A percentile compares a stretch with the other conserved stretches of the same genome.
phyloP scores from a whole-genome alignment of 2,329 filamentous ascomycete genomes.

The Talaromyces sp. region DNA sequence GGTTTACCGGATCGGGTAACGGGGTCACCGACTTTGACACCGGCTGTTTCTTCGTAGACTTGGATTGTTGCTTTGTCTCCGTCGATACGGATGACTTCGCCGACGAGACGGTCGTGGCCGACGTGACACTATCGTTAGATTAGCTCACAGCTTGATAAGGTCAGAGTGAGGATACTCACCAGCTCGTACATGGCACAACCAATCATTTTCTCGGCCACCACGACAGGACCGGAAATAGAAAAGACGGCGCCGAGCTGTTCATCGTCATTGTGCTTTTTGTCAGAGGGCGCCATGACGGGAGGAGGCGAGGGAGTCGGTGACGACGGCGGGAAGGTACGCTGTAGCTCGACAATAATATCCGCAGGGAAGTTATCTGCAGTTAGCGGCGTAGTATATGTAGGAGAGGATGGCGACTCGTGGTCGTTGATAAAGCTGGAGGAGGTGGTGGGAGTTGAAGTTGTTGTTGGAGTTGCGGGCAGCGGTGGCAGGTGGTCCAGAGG shows the following conservation, averaged over 20 bases:
- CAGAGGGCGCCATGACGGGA: conserved; percentile 46
- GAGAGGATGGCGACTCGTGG: not conserved
- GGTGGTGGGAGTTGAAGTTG: conserved; percentile 13
- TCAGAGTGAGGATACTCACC: conserved; percentile 52
- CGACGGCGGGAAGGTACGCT: not conserved
- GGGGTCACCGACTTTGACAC: conserved; percentile 92
- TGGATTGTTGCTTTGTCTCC: conserved; percentile 95
- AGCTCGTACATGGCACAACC: conserved; percentile 99
- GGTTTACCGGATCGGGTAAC: conserved; percentile 90
- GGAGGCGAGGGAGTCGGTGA: conserved; percentile 9
- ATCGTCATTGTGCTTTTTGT: conserved; percentile 51
- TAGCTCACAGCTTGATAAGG: not conserved
- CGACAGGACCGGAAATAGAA: conserved; percentile 80
- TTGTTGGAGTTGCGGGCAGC: conserved; percentile 35
- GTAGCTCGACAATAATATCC: conserved; percentile 8
- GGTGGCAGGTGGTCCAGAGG: conserved; percentile 46
- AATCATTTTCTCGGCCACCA: conserved; percentile 97
- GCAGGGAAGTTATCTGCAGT: not conserved
- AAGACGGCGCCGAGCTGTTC: conserved; percentile 65
- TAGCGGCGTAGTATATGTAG: not conserved
- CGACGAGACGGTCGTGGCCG: conserved; percentile 85
- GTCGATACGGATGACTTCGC: conserved; percentile 97
- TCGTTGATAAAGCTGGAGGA: not conserved
- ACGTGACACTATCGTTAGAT: conserved; percentile 68
- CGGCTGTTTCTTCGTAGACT: conserved; percentile 98